Conservation (phyloP, 345 rosid genomes). For the Salix udensis region DNA sequence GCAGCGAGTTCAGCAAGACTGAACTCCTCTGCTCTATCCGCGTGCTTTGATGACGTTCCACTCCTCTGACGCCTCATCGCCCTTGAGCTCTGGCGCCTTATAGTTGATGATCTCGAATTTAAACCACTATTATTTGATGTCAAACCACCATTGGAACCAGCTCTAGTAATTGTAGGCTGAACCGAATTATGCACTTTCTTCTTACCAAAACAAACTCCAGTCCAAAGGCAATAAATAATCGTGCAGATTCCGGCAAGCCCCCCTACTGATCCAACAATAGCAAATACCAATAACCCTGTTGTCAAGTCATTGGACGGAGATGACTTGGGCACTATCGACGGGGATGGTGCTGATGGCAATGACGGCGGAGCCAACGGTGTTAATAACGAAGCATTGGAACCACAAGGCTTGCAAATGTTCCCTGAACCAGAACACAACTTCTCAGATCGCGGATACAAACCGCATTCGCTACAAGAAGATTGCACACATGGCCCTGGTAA, state of each 20-base stretch:
- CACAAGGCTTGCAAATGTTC: slow-evolving; percentile 48
- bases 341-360: not conserved
- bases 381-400: not conserved
- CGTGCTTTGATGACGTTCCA: slow-evolving; percentile 81
- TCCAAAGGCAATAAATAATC: slow-evolving; percentile 65
- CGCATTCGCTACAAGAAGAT: slow-evolving; percentile 41
- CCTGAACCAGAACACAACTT: slow-evolving; percentile 54
- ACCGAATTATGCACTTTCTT: slow-evolving; percentile 90
- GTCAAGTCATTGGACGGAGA: slow-evolving; percentile 39
- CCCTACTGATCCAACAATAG: slow-evolving; percentile 72
- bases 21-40: slow-evolving; percentile 80
- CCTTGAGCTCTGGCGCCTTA: slow-evolving; percentile 75
- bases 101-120: slow-evolving; percentile 57
- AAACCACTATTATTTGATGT: slow-evolving; percentile 47
- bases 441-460: slow-evolving; percentile 39
- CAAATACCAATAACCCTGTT: slow-evolving; percentile 64
- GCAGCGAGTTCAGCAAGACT: slow-evolving; percentile 58
- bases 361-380: slow-evolving; percentile 10
- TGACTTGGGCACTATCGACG: slow-evolving; percentile 5
- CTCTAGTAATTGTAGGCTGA: slow-evolving; percentile 79
- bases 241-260: slow-evolving; percentile 55
- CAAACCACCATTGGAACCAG: slow-evolving; percentile 44
- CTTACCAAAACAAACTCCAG: slow-evolving; percentile 68
- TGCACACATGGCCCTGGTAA: slow-evolving; percentile 79
- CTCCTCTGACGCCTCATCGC: slow-evolving; percentile 86